Evolutionary conservation across 2,329 filamentous ascomycete genomes (phyloP).

Genomic region (Fusarium brevicatenulatum): DNA sequence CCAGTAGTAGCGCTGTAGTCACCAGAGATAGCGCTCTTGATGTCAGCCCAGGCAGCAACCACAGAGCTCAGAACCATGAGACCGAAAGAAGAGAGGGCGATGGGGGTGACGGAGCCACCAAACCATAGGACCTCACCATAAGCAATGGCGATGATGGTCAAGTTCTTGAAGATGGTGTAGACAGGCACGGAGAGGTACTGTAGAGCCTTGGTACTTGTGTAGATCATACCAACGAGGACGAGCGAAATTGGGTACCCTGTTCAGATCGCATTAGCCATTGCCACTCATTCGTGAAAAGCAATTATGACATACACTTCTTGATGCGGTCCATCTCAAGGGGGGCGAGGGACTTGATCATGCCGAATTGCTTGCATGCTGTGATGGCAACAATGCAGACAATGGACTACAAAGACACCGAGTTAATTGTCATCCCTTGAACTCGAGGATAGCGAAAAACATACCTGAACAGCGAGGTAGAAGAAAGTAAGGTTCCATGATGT

Average conservation of each 20-base stretch:
- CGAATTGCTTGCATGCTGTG: constrained; percentile 79
- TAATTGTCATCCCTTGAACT: neutral
- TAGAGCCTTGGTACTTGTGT: constrained; percentile 94
- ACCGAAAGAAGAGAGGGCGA: constrained; percentile 91
- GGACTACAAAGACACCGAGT: constrained; percentile 65
- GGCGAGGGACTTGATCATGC: constrained; percentile 83
- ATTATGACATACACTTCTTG: constrained; percentile 78
- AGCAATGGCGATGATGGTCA: constrained; percentile 98
- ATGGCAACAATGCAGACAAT: constrained; percentile 90
- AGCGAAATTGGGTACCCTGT: constrained; percentile 97
- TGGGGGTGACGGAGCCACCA: constrained; percentile 86
- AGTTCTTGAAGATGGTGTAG: constrained; percentile 99
- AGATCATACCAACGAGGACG: constrained; percentile 98
- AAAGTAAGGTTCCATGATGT: constrained; percentile 95
- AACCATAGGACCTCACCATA: constrained; percentile 99
- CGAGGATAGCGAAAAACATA: constrained; percentile 56
- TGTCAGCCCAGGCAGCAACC: constrained; percentile 96
- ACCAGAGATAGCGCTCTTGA: constrained; percentile 81
- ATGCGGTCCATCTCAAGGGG: constrained; percentile 88
- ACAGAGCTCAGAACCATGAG: constrained; percentile 96
- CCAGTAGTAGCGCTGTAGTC: constrained; percentile 53
- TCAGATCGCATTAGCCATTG: neutral
- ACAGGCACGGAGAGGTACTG: constrained; percentile 97
- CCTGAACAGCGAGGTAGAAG: constrained; percentile 92
- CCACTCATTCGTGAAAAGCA: neutral